Evolutionary conservation across 1,139 yeast genomes (phyloP).

Genomic region (Geotrichum phurueaensis): DNA sequence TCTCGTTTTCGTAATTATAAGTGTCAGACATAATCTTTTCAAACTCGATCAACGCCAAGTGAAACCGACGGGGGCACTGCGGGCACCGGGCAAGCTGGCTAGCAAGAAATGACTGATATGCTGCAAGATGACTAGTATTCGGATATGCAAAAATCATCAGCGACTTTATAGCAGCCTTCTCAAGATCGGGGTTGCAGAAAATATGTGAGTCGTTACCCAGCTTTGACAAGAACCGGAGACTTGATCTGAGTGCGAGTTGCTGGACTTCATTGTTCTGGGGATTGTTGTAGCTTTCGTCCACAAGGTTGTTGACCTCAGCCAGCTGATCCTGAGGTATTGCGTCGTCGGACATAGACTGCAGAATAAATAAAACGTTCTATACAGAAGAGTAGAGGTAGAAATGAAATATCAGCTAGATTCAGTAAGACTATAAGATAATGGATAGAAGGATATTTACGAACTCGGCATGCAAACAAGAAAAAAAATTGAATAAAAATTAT

Average conservation of each 20-base stretch:
- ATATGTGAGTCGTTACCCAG: constrained; percentile 11
- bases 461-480: not conserved
- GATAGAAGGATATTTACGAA: not conserved
- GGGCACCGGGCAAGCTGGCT: constrained; percentile 13
- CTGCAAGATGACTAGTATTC: constrained; percentile 13
- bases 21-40: constrained; percentile 15
- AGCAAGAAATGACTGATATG: constrained; percentile 11
- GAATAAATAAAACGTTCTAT: not conserved
- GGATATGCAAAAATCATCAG: constrained; percentile 17
- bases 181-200: constrained; percentile 13
- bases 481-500: not conserved
- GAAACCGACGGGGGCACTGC: constrained; percentile 16
- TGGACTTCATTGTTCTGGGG: constrained; percentile 15
- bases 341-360: not conserved
- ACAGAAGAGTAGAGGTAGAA: not conserved
- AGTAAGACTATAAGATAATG: not conserved
- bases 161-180: constrained; percentile 13
- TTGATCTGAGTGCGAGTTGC: constrained; percentile 12
- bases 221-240: constrained; percentile 11
- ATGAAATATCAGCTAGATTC: not conserved
- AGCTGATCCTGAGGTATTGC: constrained; percentile 11
- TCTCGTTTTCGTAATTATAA: constrained; percentile 20
- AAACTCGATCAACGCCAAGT: constrained; percentile 12
- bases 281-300: constrained; percentile 15
- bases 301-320: constrained; percentile 6